These are phyloP conservation scores for Fusarium subtropicale DNA, from an alignment of 2,329 filamentous ascomycete genomes.

Conservation along the genomic window DNA sequence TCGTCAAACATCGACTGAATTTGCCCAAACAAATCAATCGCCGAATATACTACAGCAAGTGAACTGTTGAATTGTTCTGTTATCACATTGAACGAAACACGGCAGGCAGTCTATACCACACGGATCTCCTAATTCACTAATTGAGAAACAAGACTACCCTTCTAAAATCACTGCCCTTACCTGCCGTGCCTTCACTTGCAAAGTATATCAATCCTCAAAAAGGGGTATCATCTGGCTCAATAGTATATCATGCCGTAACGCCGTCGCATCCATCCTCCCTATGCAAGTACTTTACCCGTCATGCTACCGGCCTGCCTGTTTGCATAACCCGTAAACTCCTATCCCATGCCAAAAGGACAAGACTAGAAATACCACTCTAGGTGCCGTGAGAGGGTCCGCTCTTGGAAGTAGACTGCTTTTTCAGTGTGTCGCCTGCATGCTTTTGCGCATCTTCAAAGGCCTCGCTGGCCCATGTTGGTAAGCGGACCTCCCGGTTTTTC, in stretches of 20 bases:
- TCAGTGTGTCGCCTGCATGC: conserved; percentile 9
- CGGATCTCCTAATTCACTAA: neutral
- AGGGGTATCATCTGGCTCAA: conserved; percentile 37
- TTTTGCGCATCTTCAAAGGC: conserved; percentile 41
- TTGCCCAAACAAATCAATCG: neutral
- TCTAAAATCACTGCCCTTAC: neutral
- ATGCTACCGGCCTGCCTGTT: neutral
- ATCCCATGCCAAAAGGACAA: conserved; percentile 2
- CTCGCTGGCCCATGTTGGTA: conserved; percentile 51
- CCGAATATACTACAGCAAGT: neutral
- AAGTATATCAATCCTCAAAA: conserved; percentile 27
- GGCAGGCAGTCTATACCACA: neutral
- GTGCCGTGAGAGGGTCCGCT: conserved; percentile 1
- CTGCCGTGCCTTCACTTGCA: neutral
- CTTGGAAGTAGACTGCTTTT: conserved; percentile 9
- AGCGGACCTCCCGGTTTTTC: conserved; percentile 39
- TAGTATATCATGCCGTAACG: conserved; percentile 35
- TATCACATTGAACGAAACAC: neutral
- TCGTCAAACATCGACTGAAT: neutral
- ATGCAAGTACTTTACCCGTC: neutral
- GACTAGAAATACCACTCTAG: neutral
- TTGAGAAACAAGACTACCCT: neutral
- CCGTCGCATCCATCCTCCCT: conserved; percentile 15
- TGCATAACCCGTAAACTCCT: conserved; percentile 15
- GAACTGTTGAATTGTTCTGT: neutral